Base-by-base conservation (phyloP, 2,329 filamentous ascomycete genomes). In the Blumeriella jaapii region DNA sequence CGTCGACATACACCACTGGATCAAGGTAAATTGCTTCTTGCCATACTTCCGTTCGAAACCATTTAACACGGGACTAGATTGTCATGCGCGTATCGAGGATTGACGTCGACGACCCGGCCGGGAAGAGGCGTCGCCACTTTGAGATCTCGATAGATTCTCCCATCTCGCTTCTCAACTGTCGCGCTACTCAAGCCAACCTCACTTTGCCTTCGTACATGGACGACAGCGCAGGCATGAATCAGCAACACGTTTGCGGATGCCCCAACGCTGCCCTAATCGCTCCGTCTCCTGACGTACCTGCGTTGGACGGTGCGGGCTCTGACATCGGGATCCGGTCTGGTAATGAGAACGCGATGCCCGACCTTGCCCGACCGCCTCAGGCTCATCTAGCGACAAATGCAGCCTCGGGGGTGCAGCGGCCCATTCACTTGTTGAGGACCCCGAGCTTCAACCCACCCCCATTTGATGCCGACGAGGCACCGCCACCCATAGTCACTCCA, bases 101-200 rank as follows among this genome's bases (percentile, higher is more conserved):
- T 7, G 78, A 83, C 48, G 61, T 67, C 30, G 66, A 67, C 19
- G 74, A 82, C 46, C 69, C 78, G 7, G 61, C 59, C 4, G 50
- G 50, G 13, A 54, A 49, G 23, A 82, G 80, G 54, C 67, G 78
- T 45, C 68, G 78, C 24, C 78, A 83, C 51, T 83, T 83, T 46
- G 79, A 84, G 51, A 83, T 84, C 37, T 82, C 78, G 11, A 83
- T 84, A 45, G 78, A 84, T 55, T 83, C 78, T 0, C 78, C 78
- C 2, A 80, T 84, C 56, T 77, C 82, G 50, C 78, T 84, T 43
- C 70, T 83, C 11, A 82, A 76, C 7, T 84, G 79, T 59, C 74
- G 73, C 41, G 78, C 79, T 27, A 79, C 77, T 3, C 74, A 78
- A 55, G 74, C 74, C 26, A 82, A 83, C 52, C 78, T 74, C 34